Evolutionary conservation across 805 yeast species (phyloP).

Genomic region (Cephaloascus albidus): DNA sequence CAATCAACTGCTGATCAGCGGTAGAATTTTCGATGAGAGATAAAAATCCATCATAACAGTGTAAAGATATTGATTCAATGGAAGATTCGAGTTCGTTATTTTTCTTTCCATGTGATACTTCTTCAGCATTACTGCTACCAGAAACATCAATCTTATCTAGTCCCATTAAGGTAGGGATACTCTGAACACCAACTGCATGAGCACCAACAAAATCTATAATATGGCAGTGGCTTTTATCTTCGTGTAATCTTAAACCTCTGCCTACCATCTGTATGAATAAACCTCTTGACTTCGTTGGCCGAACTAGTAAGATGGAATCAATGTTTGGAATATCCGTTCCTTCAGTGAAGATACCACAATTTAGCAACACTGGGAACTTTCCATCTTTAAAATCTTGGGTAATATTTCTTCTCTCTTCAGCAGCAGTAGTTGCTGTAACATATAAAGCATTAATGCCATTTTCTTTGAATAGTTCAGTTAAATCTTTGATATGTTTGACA

Average conservation of each 20-base stretch:
- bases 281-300: conserved; percentile 74
- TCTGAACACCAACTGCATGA: conserved; percentile 39
- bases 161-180: conserved; percentile 44
- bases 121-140: conserved; percentile 8
- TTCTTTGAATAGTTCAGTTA: conserved; percentile 42
- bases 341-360: conserved; percentile 87
- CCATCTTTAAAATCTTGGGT: conserved; percentile 56
- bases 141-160: conserved; percentile 4
- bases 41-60: not conserved
- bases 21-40: too few relatives aligned
- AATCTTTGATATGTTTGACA: conserved; percentile 49
- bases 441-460: conserved; percentile 62
- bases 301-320: conserved; percentile 66
- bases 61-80: not conserved
- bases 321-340: conserved; percentile 92
- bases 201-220: conserved; percentile 73
- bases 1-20: too few relatives aligned
- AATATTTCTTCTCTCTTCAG: conserved; percentile 37
- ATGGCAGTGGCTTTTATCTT: conserved; percentile 57
- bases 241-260: conserved; percentile 65
- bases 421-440: conserved; percentile 59
- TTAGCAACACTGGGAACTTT: conserved; percentile 61
- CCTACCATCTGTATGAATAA: conserved; percentile 85
- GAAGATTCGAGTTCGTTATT: not conserved
- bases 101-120: conserved; percentile 1